These are phyloP conservation scores for Lactarius pseudohatsudake DNA, from an alignment of 768 basidiomycete genomes.

Conservation along the genomic window DNA sequence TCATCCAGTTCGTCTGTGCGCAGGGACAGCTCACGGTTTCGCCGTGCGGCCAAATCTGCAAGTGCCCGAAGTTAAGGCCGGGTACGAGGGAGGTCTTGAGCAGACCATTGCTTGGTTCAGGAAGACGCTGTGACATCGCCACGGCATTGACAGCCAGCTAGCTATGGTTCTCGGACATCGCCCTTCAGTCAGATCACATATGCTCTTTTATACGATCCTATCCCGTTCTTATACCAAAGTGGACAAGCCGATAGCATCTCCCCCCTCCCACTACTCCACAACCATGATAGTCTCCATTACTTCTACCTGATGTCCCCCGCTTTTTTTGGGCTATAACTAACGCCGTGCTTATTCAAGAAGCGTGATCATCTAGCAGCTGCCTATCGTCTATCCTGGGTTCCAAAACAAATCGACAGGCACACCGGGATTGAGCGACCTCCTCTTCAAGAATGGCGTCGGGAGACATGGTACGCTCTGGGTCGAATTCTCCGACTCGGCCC, in stretches of 20 bases:
- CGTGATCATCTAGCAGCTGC: background rate
- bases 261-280: background rate
- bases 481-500: background rate
- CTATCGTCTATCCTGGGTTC: background rate
- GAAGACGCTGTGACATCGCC: too few species aligned
- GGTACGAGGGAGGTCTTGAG: too few species aligned
- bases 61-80: too few species aligned
- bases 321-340: background rate
- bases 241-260: background rate
- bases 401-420: background rate
- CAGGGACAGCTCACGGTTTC: too few species aligned
- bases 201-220: background rate
- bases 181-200: background rate
- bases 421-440: background rate
- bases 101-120: too few species aligned
- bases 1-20: too few species aligned
- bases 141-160: too few species aligned
- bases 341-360: background rate
- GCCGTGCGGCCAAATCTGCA: too few species aligned
- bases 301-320: background rate
- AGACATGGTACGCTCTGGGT: background rate
- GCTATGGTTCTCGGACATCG: background rate
- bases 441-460: background rate
- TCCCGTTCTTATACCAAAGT: background rate
- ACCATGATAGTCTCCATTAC: background rate